Conservation (phyloP, 768 basidiomycete genomes). For the Russula olivacea region DNA sequence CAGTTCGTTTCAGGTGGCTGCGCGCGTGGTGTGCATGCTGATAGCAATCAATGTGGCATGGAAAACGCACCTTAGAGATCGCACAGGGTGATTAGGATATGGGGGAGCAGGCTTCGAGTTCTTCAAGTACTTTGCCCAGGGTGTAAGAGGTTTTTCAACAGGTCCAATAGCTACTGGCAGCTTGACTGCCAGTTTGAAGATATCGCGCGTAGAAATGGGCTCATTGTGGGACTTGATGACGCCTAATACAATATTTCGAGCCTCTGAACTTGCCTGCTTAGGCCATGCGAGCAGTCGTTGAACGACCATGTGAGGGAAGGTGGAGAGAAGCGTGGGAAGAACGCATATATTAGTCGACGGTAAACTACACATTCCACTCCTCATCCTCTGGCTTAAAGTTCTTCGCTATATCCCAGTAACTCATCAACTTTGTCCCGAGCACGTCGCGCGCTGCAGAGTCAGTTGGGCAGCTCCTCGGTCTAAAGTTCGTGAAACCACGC, state of each 20-base stretch:
- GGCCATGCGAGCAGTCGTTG: conserved; percentile 5
- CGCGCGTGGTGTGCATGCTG: not conserved
- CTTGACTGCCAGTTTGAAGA: conserved; percentile 30
- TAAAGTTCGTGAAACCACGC: conserved; percentile 72
- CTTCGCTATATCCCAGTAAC: conserved; percentile 95
- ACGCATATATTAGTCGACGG: not conserved
- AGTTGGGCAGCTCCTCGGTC: conserved; percentile 74
- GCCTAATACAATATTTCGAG: conserved; percentile 27
- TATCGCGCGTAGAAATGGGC: conserved; percentile 29
- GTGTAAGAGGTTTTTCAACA: not conserved
- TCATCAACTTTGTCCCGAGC: conserved; percentile 76
- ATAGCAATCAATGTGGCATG: not conserved
- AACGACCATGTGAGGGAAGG: conserved; percentile 3
- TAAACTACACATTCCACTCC: conserved; percentile 38
- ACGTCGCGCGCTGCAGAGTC: conserved; percentile 82
- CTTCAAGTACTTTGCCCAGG: conserved; percentile 16
- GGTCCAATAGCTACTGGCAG: conserved; percentile 10
- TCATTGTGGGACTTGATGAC: conserved; percentile 24
- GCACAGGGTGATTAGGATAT: conserved; percentile 43
- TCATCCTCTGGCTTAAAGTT: conserved; percentile 82
- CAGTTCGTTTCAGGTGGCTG: conserved; percentile 51
- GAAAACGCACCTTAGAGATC: conserved; percentile 45
- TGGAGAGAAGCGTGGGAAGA: conserved; percentile 2
- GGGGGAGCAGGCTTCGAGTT: conserved; percentile 39
- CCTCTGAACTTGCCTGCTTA: conserved; percentile 20